Base-by-base conservation (phyloP, 306 rosid species). In the Cucurbita maxima region DNA sequence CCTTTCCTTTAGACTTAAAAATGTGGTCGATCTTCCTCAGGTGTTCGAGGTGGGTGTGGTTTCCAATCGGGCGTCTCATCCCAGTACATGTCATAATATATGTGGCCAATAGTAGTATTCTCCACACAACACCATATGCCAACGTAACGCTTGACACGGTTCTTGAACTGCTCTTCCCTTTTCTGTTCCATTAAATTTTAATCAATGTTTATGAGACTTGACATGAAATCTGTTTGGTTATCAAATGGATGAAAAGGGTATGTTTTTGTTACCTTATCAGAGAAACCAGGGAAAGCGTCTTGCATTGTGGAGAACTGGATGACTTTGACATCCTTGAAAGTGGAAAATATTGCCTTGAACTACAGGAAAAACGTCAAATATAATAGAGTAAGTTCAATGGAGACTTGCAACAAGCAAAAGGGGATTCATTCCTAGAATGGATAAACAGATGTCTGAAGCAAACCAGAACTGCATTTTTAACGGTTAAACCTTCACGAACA, bases 61-160 rank as follows among this genome's bases (percentile, higher is more conserved):
- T 84, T 88, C 99, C 99, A 95, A 55, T 80, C 90, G 12, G 96
- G 99, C 76, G 89, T 95, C 86, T 95, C 97, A 70, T 95, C 99
- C 97, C 96, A 95, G 79, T 89, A 95, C 87, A 95, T 95, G 79
- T 95, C 96, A 60, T 95, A 95, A 74, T 80, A 95, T 77, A 95
- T 87, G 87, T 95, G 99, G 50, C 96, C 99, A 7, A 96, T 94
- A 25, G 80, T 80, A 75, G 86, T 91, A 76, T 84, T 79, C 20
- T 70, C 45, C 80, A 89, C 99, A 50, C 99, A 95, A 79, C 99
- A 95, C 97, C 99, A 91, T 81, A 95, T 95, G 44, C 99, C 99
- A 1, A 84, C 76, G 11, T 95, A 95, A 57, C 83, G 87, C 84
- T 91, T 88, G 74, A 82, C 87, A 0, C 97, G 92, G 16, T 79